These are phyloP conservation scores for Neurospora sp. DNA, from an alignment of 495 filamentous ascomycete genomes.

Conservation along the genomic window DNA sequence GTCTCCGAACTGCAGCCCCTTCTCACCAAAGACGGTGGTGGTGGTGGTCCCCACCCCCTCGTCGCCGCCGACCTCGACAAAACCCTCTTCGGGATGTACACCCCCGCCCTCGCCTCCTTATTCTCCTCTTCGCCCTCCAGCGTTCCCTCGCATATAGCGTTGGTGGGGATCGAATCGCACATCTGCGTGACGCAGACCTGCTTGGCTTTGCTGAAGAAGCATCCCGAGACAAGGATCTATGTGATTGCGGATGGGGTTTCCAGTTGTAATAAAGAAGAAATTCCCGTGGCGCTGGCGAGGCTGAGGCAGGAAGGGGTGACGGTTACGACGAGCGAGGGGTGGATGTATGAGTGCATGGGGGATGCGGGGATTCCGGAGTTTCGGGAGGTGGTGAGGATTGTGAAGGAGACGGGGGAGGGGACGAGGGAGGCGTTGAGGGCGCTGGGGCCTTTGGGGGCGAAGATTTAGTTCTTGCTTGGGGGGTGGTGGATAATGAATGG, in stretches of 20 bases:
- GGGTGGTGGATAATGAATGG: not conserved
- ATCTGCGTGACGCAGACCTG: constrained; percentile 93
- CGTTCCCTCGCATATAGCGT: constrained; percentile 34
- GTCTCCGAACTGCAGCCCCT: constrained; percentile 52
- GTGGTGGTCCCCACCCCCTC: constrained; percentile 3
- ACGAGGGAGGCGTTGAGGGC: constrained; percentile 56
- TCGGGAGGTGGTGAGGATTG: constrained; percentile 55
- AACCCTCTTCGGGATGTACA: constrained; percentile 78
- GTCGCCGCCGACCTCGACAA: constrained; percentile 63
- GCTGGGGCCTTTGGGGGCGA: constrained; percentile 21
- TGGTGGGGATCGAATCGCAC: constrained; percentile 87
- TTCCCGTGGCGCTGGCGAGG: constrained; percentile 65
- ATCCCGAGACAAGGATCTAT: constrained; percentile 66
- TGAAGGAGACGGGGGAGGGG: constrained; percentile 63
- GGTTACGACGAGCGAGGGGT: constrained; percentile 84
- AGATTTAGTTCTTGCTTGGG: not conserved
- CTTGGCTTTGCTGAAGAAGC: constrained; percentile 58
- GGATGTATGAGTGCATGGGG: constrained; percentile 85
- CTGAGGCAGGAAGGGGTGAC: constrained; percentile 66
- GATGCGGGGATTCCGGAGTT: constrained; percentile 75
- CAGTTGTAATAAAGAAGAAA: constrained; percentile 72
- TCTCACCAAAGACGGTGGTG: not conserved
- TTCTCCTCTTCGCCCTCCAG: constrained; percentile 21
- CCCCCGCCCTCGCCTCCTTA: constrained; percentile 37
- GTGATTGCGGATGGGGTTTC: constrained; percentile 86